These are phyloP conservation scores for Cryptococcus sp. DNA, from an alignment of 1,284 basidiomycete species.

Conservation along the genomic window DNA sequence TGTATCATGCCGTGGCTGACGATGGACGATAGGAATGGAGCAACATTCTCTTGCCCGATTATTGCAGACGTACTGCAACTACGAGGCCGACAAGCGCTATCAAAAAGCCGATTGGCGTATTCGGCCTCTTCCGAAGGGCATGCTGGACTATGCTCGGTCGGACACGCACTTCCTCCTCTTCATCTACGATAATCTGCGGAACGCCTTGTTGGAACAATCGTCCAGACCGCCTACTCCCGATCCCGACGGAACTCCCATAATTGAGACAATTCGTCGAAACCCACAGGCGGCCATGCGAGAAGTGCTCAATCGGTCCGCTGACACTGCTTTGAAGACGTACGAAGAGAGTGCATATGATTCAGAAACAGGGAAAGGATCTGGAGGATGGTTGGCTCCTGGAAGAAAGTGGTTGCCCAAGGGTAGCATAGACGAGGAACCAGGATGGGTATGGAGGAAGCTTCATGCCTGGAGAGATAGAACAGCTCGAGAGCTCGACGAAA, in stretches of 20 bases:
- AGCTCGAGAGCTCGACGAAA: constrained; percentile 86
- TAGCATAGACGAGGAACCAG: constrained; percentile 56
- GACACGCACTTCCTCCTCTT: constrained; percentile 94
- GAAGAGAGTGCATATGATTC: constrained; percentile 69
- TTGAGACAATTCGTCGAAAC: constrained; percentile 25
- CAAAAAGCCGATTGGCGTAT: constrained; percentile 98
- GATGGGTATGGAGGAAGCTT: constrained; percentile 69
- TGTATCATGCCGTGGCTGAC: background rate
- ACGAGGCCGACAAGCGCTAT: constrained; percentile 92
- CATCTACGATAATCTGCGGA: constrained; percentile 90
- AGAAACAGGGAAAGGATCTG: constrained; percentile 64
- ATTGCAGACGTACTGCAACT: constrained; percentile 86
- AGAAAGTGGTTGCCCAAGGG: constrained; percentile 71
- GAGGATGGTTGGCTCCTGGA: constrained; percentile 75
- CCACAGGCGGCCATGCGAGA: constrained; percentile 51
- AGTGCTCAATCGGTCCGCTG: constrained; percentile 68
- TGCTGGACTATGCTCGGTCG: constrained; percentile 88
- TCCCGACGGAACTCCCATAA: constrained; percentile 5
- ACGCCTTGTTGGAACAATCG: constrained; percentile 68
- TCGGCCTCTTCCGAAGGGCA: constrained; percentile 80
- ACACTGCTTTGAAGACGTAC: constrained; percentile 71
- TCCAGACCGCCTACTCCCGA: constrained; percentile 40
- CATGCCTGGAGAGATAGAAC: constrained; percentile 83
- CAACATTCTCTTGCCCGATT: constrained; percentile 80
- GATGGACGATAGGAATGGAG: constrained; percentile 65